Evolutionary conservation across 345 rosid genomes (phyloP).

Genomic region (Atalantia buxifolia): DNA sequence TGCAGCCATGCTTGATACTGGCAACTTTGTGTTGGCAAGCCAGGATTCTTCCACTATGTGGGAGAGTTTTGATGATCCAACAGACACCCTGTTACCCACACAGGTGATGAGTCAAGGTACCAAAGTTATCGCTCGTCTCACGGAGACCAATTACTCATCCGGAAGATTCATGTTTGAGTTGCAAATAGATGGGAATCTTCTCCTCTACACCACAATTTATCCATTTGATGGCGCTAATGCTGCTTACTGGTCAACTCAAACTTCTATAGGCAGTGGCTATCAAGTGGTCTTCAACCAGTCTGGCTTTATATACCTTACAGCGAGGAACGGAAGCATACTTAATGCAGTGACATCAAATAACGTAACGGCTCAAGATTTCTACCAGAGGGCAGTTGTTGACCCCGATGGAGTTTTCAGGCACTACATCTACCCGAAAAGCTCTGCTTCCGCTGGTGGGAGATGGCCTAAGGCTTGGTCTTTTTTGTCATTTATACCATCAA

Average conservation of each 20-base stretch:
- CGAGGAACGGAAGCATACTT: slow-evolving; percentile 3
- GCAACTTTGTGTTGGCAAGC: slow-evolving; percentile 45
- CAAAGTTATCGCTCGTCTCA: slow-evolving; percentile 24
- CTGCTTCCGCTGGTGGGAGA: not conserved
- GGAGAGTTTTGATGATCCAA: slow-evolving; percentile 47
- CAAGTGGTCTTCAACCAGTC: slow-evolving; percentile 14
- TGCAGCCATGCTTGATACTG: slow-evolving; percentile 46
- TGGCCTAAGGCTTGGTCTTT: slow-evolving; percentile 22
- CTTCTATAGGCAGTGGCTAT: slow-evolving; percentile 4
- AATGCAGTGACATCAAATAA: not conserved
- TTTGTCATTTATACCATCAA: slow-evolving; percentile 13
- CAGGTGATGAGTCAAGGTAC: slow-evolving; percentile 25
- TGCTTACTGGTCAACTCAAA: slow-evolving; percentile 34
- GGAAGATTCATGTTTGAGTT: slow-evolving; percentile 36
- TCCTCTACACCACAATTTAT: slow-evolving; percentile 17
- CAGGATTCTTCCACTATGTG: slow-evolving; percentile 22
- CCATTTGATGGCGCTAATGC: slow-evolving; percentile 11
- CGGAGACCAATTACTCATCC: slow-evolving; percentile 27
- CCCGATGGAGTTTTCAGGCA: slow-evolving; percentile 29
- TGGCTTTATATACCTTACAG: slow-evolving; percentile 15
- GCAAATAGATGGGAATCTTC: slow-evolving; percentile 36
- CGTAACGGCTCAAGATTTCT: slow-evolving; percentile 8
- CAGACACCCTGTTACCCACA: slow-evolving; percentile 51
- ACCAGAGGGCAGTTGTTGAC: slow-evolving; percentile 23
- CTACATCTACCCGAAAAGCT: slow-evolving; percentile 19